Conservation (phyloP, 2,329 filamentous ascomycete species). For the Paracorniculantispora psalliotae region DNA sequence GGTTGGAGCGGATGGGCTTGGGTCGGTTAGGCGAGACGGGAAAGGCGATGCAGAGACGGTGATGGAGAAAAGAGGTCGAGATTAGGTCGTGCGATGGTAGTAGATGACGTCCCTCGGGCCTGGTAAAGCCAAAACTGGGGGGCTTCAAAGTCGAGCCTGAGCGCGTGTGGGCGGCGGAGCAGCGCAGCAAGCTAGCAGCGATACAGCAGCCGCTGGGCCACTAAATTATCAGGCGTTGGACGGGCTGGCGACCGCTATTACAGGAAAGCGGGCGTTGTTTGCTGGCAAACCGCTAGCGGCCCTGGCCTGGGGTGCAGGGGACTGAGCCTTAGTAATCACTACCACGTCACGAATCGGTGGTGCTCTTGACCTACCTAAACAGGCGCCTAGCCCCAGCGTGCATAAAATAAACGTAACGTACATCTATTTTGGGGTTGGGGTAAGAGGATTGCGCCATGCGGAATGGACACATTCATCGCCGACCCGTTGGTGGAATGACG, state of each 20-base stretch:
- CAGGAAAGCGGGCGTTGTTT: no score
- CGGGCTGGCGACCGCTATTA: background rate
- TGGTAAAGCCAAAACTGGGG: slow-evolving; percentile 7
- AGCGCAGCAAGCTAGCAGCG: background rate
- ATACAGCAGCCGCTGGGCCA: background rate
- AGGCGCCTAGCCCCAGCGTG: background rate
- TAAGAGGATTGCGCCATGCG: background rate
- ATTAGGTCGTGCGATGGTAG: slow-evolving; percentile 10
- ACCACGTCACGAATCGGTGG: slow-evolving; percentile 2
- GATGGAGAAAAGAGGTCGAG: background rate
- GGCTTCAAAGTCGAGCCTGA: background rate
- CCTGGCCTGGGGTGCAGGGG: background rate
- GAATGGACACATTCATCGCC: background rate
- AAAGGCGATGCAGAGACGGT: background rate
- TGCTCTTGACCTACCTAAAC: slow-evolving; percentile 5
- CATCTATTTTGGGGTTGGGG: background rate
- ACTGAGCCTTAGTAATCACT: background rate
- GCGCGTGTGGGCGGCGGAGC: background rate
- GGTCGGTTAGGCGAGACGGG: background rate
- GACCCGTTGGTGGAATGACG: background rate
- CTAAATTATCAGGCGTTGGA: background rate
- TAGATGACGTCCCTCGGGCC: slow-evolving; percentile 11
- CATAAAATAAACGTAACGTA: background rate
- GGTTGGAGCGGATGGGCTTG: background rate
- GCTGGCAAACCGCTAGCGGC: no score